Percentiles rank a stretch among this genome's conserved stretches.
These are phyloP conservation scores for Chaetomiaceae sp. DNA, from an alignment of 2,329 filamentous ascomycete species.

Conservation along the genomic window DNA sequence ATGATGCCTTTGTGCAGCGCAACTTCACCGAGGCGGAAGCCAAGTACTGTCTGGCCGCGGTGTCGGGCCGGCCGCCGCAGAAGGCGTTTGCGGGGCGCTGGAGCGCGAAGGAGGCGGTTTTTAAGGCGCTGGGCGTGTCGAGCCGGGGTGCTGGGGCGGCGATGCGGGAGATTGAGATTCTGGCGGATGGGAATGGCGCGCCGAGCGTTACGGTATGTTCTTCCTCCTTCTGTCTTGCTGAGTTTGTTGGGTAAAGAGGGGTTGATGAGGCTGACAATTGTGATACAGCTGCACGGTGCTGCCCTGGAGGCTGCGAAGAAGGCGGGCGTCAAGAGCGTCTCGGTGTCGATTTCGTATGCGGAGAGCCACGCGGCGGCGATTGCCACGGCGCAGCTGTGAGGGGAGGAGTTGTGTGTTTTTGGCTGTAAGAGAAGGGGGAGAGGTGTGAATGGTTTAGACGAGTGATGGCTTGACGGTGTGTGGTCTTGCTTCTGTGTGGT, in stretches of 20 bases:
- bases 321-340: conserved; percentile 81
- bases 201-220: conserved; percentile 74
- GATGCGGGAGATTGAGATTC: conserved; percentile 91
- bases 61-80: conserved; percentile 60
- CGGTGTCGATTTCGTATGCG: conserved; percentile 91
- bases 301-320: conserved; percentile 78
- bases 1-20: conserved; percentile 87
- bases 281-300: conserved; percentile 69
- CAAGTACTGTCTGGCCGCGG: conserved; percentile 69
- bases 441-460: background rate
- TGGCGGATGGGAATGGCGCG: conserved; percentile 71
- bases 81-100: conserved; percentile 92
- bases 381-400: conserved; percentile 67
- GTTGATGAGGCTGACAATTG: background rate
- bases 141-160: conserved; percentile 84
- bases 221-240: no score
- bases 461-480: background rate
- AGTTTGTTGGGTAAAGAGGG: no score
- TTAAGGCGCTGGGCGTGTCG: conserved; percentile 87
- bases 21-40: conserved; percentile 88
- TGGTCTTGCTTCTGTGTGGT: no score
- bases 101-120: conserved; percentile 97
- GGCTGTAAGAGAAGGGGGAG: conserved; percentile 39
- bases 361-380: conserved; percentile 92
- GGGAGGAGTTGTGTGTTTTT: background rate